A percentile compares a stretch with the other conserved stretches of the same genome.
Conservation (phyloP, 441 rosid species). For the Geranium incanum region DNA sequence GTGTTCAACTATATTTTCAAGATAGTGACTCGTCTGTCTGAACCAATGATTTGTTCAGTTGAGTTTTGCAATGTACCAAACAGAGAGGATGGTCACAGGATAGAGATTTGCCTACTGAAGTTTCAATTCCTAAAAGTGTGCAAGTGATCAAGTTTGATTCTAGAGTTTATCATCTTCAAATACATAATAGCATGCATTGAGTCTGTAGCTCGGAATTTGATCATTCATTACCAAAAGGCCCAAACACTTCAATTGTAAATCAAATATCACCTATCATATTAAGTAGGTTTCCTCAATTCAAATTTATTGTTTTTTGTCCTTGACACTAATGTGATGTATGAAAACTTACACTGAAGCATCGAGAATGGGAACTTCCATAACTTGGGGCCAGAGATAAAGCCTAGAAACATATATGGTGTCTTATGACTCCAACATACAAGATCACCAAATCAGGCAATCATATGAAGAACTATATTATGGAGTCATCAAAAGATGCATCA, state of each 20-base stretch:
- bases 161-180: neutral
- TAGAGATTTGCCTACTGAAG: too few relatives aligned
- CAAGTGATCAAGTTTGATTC: neutral
- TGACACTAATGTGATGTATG: neutral
- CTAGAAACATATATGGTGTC: slow-evolving; percentile 31
- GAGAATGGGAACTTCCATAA: slow-evolving; percentile 34
- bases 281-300: neutral
- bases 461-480: neutral
- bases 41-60: neutral
- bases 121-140: too few relatives aligned
- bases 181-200: neutral
- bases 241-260: neutral
- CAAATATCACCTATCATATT: neutral
- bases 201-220: neutral
- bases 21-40: neutral
- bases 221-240: neutral
- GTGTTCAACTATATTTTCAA: too few relatives aligned
- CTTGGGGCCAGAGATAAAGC: slow-evolving; percentile 43
- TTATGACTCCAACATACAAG: slow-evolving; percentile 25
- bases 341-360: slow-evolving; percentile 35
- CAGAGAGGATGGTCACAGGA: too few relatives aligned
- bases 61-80: too few relatives aligned
- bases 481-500: too few relatives aligned
- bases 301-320: too few relatives aligned
- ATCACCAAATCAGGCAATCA: neutral